Conservation (phyloP, 179 eudicot species). For the Actinidia polygama region DNA sequence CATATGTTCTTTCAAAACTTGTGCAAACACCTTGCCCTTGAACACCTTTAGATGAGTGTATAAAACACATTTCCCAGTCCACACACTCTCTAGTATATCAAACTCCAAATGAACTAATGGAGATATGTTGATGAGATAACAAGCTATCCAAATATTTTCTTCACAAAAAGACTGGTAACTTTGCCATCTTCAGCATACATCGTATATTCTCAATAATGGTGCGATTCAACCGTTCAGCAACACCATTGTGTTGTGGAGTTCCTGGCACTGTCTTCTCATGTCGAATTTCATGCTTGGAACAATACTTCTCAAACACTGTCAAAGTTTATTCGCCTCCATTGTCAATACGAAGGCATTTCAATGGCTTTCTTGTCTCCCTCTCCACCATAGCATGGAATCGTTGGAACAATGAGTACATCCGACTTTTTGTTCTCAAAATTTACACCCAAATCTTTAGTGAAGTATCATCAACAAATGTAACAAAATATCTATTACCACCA, state of each 20-base stretch:
- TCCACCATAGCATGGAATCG: background rate
- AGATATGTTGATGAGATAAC: too few relatives aligned
- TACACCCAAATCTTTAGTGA: background rate
- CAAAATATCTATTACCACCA: background rate
- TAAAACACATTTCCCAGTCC: too few relatives aligned
- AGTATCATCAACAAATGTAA: background rate
- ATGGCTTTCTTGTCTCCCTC: background rate
- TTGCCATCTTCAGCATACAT: background rate
- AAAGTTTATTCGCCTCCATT: background rate
- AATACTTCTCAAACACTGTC: background rate
- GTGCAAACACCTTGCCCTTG: slow-evolving; percentile 16
- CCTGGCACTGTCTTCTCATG: background rate
- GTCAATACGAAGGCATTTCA: background rate
- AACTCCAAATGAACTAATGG: too few relatives aligned
- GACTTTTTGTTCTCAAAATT: background rate
- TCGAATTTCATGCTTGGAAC: background rate
- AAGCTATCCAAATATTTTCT: too few relatives aligned
- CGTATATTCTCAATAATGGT: background rate
- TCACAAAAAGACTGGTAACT: background rate
- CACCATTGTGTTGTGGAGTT: background rate
- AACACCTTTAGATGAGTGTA: slow-evolving; percentile 13
- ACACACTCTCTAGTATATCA: too few relatives aligned
- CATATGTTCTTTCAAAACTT: slow-evolving; percentile 10
- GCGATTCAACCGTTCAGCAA: background rate
- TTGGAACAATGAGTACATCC: background rate